Conservation (phyloP, 1,284 basidiomycete species). For the Uromyces viciae-fabae region DNA sequence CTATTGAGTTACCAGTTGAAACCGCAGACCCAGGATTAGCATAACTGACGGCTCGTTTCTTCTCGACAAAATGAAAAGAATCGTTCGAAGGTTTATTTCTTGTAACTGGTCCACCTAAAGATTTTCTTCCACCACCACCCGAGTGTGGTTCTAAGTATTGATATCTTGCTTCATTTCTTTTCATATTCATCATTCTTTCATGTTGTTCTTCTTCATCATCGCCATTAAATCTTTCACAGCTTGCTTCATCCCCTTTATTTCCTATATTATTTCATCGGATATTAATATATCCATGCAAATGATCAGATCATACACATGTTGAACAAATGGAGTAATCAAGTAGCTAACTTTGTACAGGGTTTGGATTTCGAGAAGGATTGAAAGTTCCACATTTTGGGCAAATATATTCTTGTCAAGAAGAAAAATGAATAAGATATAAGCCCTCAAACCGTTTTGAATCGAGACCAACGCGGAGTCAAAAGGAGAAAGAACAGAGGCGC, state of each 20-base stretch:
- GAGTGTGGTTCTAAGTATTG: background rate
- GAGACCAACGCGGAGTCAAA: too few species aligned
- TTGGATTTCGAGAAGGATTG: slow-evolving; percentile 20
- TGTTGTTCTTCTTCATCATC: background rate
- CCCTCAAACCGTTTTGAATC: too few species aligned
- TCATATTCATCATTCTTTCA: background rate
- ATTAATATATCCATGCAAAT: background rate
- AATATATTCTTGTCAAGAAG: slow-evolving; percentile 15
- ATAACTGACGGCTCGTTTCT: slow-evolving; percentile 3
- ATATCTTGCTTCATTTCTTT: background rate
- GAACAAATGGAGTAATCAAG: background rate
- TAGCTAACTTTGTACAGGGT: background rate
- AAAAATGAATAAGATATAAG: too few species aligned
- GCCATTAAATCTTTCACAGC: background rate
- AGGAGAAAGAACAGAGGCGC: background rate
- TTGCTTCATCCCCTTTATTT: background rate
- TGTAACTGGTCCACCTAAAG: background rate
- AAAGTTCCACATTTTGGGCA: slow-evolving; percentile 44
- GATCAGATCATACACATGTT: background rate
- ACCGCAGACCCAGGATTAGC: background rate
- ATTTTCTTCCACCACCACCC: background rate
- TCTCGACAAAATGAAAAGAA: background rate
- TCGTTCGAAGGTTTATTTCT: background rate
- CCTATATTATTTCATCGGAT: background rate
- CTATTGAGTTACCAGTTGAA: too few species aligned